Base-by-base conservation (phyloP, 2,329 filamentous ascomycete genomes). In the Chrysosporium keratinophilum region DNA sequence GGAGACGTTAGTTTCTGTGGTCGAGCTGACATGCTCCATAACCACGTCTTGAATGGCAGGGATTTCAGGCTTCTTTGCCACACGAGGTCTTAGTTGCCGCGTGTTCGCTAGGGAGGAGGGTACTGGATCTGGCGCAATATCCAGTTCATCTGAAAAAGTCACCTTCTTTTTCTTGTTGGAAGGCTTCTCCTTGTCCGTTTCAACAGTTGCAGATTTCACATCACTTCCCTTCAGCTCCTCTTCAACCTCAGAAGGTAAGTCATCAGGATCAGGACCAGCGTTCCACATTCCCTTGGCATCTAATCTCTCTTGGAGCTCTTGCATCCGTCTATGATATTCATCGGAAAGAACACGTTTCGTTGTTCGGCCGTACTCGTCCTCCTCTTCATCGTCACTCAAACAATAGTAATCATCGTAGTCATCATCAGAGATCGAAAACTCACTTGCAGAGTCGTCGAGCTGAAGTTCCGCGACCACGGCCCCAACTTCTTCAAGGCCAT, bases 381-480 rank as follows among this genome's bases (percentile, higher is more conserved):
- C 84, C 1, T 74, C 74, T 1, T 78, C 77, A 1, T 75, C 76
- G 1, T 77, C 75, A 6, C 78, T 76, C 2, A 78, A 73, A 1
- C 74, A 71, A 39, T 79, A 76, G 15, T 79, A 76, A 17, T 80
- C 71, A 15, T 74, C 75, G 11, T 76, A 71, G 40, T 76, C 71
- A n/a, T 76, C 75, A 45, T 78, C 78, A 50, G 82, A 81, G 34
- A 71, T 61, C 3, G 72, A 74, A 9, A 74, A 61, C 2, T 77
- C 73, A 55, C 72, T 76, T 28, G 66, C 74, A 15, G 75, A 75
- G 56, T 90, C 84, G 58, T 95, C 88, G 1, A 97, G 69, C 55
- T 94, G 81, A 44, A 98, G 78, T 70, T 97, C 89, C 14, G 93
- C 93, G 14, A 98, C 93, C 2, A 98, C 87, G 37, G 88, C 82